Base-by-base conservation (phyloP, 129 eudicot genomes). In the Helianthus tuberosus region DNA sequence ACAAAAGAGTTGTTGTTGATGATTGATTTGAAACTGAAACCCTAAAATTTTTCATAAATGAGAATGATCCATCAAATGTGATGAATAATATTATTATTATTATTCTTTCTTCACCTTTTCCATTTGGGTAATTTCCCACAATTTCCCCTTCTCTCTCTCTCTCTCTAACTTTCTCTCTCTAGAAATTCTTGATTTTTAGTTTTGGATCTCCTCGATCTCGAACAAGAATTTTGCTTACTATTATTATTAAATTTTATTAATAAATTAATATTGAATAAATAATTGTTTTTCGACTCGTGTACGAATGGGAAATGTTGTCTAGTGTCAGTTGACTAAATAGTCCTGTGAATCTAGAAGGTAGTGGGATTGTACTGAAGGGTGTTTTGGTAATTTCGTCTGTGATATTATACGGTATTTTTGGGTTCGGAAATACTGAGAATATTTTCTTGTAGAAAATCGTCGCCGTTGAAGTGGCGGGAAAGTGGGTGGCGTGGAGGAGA, bases 391-490 rank as follows among this genome's bases (percentile, higher is more conserved):
- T 48, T 48, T 27, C 9, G 5, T 0, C 1, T 1, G 6, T 44
- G 3, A 35, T 44, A 12, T 41, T 59, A 79, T 78, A 82, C 66
- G 55, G 71, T 68, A 68, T 48, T 36, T 75, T 51, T 39, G 0
- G 20, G 75, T 51, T 35, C 15, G 59, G 60, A 62, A 71, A 77
- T 44, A 71, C 41, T 38, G 63, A 55, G 49, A 66, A 79, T 72
- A 7, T 57, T 64, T 8, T 47, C 23, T 38, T 69, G 88, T 61
- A 66, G 54, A 67, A 85, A 88, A 83, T 88, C 85, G 89, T 71
- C 83, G 84, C 95, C 91, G 91, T 83, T 46, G 77, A 88, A 58
- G 62, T 29, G 81, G 74, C 75, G 80, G 66, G 52, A 58, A 73
- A 66, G 65, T n/a, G 50, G 77, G 70, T 81, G 69, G 85, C 81